These are phyloP conservation scores for Penicillium paradoxum DNA, from an alignment of 495 filamentous ascomycete genomes.

Conservation along the genomic window DNA sequence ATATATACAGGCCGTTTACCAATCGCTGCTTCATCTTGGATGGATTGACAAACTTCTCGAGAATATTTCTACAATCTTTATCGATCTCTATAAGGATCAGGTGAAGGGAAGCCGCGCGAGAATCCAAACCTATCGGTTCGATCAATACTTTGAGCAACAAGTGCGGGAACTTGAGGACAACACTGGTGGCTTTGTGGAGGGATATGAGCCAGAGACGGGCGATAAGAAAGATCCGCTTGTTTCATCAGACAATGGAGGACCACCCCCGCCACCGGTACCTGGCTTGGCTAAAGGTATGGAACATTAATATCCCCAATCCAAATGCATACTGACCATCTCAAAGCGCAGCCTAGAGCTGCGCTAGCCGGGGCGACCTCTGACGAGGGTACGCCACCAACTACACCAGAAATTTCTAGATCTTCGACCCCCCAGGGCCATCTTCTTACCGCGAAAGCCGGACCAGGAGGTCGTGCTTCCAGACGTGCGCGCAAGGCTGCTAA, in stretches of 20 bases:
- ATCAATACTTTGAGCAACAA: slow-evolving; percentile 91
- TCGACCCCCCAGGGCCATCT: slow-evolving; percentile 66
- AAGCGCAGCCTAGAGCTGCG: slow-evolving; percentile 48
- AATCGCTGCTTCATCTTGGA: slow-evolving; percentile 86
- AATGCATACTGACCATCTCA: slow-evolving; percentile 27
- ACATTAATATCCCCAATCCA: slow-evolving; percentile 13
- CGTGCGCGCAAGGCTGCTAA: slow-evolving; percentile 72
- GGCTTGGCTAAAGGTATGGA: slow-evolving; percentile 47
- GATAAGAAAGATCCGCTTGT: slow-evolving; percentile 43
- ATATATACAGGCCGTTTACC: slow-evolving; percentile 78
- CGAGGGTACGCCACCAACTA: slow-evolving; percentile 56
- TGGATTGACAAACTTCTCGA: slow-evolving; percentile 98
- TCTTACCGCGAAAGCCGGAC: slow-evolving; percentile 65
- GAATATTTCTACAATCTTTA: slow-evolving; percentile 86
- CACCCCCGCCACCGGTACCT: slow-evolving; percentile 53
- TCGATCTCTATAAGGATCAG: slow-evolving; percentile 81
- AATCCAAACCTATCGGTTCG: slow-evolving; percentile 71
- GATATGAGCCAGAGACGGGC: slow-evolving; percentile 23
- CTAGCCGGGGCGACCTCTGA: slow-evolving; percentile 42
- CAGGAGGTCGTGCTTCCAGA: slow-evolving; percentile 69
- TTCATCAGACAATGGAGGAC: slow-evolving; percentile 45
- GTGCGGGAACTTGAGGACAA: slow-evolving; percentile 73
- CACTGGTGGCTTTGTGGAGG: slow-evolving; percentile 33
- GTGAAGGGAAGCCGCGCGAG: slow-evolving; percentile 75
- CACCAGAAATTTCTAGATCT: slow-evolving; percentile 76